phyloP scores from a whole-genome alignment of 257 asterid genomes.

The Craterostigma plantagineum region DNA sequence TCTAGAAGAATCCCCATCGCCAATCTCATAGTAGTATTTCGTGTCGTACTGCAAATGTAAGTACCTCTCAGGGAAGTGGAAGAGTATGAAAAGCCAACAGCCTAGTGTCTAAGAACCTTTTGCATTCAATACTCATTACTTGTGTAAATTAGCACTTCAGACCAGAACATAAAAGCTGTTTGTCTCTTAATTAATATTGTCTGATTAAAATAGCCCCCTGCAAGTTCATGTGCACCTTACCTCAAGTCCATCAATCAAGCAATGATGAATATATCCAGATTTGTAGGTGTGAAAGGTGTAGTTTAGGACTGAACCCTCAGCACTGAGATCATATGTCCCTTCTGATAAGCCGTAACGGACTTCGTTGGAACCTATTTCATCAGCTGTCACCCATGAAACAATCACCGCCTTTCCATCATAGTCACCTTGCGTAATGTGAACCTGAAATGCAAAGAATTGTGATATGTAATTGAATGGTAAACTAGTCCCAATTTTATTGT shows the following conservation, averaged over 20 bases:
- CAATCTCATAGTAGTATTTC: constrained; percentile 71
- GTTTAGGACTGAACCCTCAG: constrained; percentile 46
- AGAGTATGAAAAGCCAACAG: background rate
- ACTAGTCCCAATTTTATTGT: background rate
- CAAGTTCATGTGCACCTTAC: constrained; percentile 18
- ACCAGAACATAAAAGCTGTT: too few relatives aligned
- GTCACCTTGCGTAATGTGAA: constrained; percentile 96
- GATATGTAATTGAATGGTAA: background rate
- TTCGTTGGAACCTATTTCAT: constrained; percentile 63
- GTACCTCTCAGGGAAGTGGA: constrained; percentile 5
- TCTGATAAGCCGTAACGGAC: constrained; percentile 68
- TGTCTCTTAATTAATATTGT: too few relatives aligned
- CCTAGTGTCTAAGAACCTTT: too few relatives aligned
- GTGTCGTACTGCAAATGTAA: constrained; percentile 39
- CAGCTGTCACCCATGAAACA: constrained; percentile 72
- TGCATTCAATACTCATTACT: too few relatives aligned
- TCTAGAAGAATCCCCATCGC: constrained; percentile 71
- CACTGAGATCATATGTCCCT: constrained; percentile 40
- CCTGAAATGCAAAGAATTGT: constrained; percentile 20
- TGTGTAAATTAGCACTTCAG: too few relatives aligned
- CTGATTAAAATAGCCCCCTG: background rate
- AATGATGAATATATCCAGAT: constrained; percentile 85
- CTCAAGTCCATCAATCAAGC: constrained; percentile 70
- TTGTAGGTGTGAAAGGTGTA: constrained; percentile 61
- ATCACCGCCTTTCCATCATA: constrained; percentile 85